Percentiles rank a stretch among this genome's conserved stretches.
phyloP scores from a whole-genome alignment of 257 asterid species.

The Penstemon eatonii region DNA sequence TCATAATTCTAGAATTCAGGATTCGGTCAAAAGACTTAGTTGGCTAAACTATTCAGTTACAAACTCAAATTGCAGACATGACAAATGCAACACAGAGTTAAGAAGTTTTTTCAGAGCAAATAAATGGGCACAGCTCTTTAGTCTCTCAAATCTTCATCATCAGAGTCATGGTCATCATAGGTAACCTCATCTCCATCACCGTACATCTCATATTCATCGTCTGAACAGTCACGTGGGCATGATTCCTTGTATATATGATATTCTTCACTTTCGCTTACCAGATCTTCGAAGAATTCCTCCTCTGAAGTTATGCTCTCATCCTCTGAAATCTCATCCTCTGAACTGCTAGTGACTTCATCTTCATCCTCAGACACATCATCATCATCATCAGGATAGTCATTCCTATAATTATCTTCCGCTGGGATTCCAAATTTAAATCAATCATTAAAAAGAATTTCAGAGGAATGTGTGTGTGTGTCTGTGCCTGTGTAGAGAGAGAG shows the following conservation, averaged over 20 bases:
- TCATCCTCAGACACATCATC: conserved; percentile 56
- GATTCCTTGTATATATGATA: conserved; percentile 24
- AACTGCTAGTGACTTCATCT: conserved; percentile 37
- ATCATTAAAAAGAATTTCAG: neutral
- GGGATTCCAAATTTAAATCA: conserved; percentile 28
- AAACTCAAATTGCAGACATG: no score
- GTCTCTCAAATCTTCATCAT: no score
- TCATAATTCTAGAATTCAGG: no score
- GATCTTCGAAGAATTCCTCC: conserved; percentile 38
- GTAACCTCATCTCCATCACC: no score
- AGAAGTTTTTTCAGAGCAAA: no score
- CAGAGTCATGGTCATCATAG: no score
- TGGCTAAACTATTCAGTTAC: no score
- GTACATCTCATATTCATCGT: conserved; percentile 10
- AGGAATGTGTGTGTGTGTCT: neutral
- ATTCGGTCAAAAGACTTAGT: no score
- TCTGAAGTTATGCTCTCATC: conserved; percentile 39
- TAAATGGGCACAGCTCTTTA: no score
- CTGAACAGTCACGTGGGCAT: conserved; percentile 32
- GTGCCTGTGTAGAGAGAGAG: neutral
- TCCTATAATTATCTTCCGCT: conserved; percentile 81
- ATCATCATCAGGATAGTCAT: conserved; percentile 89
- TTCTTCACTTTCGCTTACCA: conserved; percentile 32
- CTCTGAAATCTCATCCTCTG: conserved; percentile 53
- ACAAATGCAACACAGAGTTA: no score